Base-by-base conservation (phyloP, 306 rosid genomes). In the Hippophae rhamnoides region DNA sequence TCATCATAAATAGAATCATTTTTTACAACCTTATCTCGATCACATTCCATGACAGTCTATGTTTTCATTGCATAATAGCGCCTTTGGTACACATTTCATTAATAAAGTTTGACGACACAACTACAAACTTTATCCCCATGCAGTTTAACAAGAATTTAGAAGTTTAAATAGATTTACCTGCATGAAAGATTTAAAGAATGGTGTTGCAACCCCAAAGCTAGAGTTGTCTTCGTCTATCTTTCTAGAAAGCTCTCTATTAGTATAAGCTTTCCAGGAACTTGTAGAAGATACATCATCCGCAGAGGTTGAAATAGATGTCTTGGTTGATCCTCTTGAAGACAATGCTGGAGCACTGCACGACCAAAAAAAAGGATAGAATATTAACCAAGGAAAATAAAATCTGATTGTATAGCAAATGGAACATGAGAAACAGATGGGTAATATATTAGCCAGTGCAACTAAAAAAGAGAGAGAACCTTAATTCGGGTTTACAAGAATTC, bases 161-260 rank as follows among this genome's bases (percentile, higher is more conserved):
- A 54, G 53, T 65, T 31, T 54, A 54, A 61, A 68, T 43, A 42
- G 26, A 57, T 69, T 81, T 77, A 86, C 99, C 78, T 88, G 93
- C 90, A 92, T 83, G 67, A 92, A 88, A 63, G 99, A 88, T 73
- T 92, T 92, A 64, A 92, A 69, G 63, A 92, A 78, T 52, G 99
- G 99, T 69, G 94, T 84, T 45, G 99, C 99, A 43, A 82, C 95
- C 59, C 96, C 89, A 9, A 88, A 85, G 77, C 88, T 84, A 11
- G 94, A 80, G 77, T 70, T 84, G 70, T 88, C 89, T 55, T 85
- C 94, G 75, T 85, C 86, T 18, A 84, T 74, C 72, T 84, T 86
- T 42, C 73, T 88, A 42, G 96, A 67, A 74, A 92, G 80, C 9
- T 86, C 95, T 47, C 84, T 90, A 69, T 92, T 86, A 54, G 90